Evolutionary conservation across 768 basidiomycete genomes (phyloP).

Genomic region (Dictyophora rubrovolvata): DNA sequence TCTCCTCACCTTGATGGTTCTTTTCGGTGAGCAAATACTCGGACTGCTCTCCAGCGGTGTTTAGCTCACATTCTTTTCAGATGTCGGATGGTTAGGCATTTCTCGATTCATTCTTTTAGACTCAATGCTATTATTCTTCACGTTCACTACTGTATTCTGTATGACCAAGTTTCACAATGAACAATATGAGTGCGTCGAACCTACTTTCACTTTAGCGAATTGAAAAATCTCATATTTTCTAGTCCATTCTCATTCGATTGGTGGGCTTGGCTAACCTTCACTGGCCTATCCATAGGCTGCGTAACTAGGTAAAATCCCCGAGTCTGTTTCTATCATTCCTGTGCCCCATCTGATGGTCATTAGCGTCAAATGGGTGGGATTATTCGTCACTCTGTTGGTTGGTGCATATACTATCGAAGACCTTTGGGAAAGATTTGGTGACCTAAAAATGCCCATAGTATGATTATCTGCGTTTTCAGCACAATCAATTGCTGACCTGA

Average conservation of each 20-base stretch:
- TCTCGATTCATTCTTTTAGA: conserved; percentile 96
- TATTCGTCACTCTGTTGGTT: conserved; percentile 91
- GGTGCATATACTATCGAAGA: conserved; percentile 97
- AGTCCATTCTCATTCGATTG: conserved; percentile 94
- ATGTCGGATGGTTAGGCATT: conserved; percentile 94
- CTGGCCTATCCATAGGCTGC: conserved; percentile 89
- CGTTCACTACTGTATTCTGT: conserved; percentile 92
- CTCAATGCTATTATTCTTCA: conserved; percentile 99
- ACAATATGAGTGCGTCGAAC: conserved; percentile 67
- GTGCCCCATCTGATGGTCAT: neutral
- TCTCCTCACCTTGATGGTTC: conserved; percentile 86
- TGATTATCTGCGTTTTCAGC: conserved; percentile 21
- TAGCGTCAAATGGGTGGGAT: conserved; percentile 93
- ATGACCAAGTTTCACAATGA: conserved; percentile 96
- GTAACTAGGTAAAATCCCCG: conserved; percentile 68
- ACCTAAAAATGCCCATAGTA: conserved; percentile 83
- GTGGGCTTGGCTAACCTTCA: conserved; percentile 94
- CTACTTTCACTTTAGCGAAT: neutral
- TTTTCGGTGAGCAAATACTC: conserved; percentile 56
- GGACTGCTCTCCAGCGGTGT: neutral
- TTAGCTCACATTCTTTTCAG: conserved; percentile 29
- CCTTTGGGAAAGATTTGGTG: conserved; percentile 97
- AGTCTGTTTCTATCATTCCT: neutral
- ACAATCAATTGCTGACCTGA: neutral
- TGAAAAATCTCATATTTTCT: conserved; percentile 5